Evolutionary conservation across 2,329 filamentous ascomycete species (phyloP).

Genomic region (Arthrobotrys entomopaga): DNA sequence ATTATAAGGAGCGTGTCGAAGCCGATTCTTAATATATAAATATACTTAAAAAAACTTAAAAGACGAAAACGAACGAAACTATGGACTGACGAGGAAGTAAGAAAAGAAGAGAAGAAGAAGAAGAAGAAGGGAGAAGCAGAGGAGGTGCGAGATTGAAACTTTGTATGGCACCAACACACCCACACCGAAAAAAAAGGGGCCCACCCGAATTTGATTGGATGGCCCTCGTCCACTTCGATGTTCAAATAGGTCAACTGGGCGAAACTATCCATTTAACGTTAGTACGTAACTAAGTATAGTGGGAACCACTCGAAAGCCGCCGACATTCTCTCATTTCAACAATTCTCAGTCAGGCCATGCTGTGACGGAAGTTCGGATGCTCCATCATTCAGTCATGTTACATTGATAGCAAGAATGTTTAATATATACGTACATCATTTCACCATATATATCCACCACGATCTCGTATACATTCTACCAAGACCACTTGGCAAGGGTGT

Average conservation of each 20-base stretch:
- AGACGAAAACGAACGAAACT: slow-evolving; percentile 28
- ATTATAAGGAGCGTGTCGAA: slow-evolving; percentile 53
- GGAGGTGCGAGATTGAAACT: neutral
- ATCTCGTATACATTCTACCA: too few species aligned
- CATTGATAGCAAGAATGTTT: too few species aligned
- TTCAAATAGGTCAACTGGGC: neutral
- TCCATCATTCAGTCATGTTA: neutral
- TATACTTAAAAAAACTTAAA: slow-evolving; percentile 12
- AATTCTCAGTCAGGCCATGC: neutral
- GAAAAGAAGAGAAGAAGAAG: slow-evolving; percentile 10
- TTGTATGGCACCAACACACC: slow-evolving; percentile 14
- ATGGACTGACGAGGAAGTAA: slow-evolving; percentile 30
- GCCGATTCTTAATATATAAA: slow-evolving; percentile 32
- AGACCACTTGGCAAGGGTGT: too few species aligned
- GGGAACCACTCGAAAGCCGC: neutral
- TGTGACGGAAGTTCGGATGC: neutral
- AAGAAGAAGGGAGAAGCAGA: slow-evolving; percentile 10
- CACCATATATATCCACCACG: too few species aligned
- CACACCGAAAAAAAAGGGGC: slow-evolving; percentile 32
- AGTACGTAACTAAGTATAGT: too few species aligned
- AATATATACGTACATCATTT: too few species aligned
- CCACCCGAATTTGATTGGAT: neutral
- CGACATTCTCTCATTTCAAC: neutral
- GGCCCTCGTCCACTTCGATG: neutral
- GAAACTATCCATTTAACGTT: neutral